Conservation (phyloP, 2,329 filamentous ascomycete genomes). For the Thielaviopsis musarum region DNA sequence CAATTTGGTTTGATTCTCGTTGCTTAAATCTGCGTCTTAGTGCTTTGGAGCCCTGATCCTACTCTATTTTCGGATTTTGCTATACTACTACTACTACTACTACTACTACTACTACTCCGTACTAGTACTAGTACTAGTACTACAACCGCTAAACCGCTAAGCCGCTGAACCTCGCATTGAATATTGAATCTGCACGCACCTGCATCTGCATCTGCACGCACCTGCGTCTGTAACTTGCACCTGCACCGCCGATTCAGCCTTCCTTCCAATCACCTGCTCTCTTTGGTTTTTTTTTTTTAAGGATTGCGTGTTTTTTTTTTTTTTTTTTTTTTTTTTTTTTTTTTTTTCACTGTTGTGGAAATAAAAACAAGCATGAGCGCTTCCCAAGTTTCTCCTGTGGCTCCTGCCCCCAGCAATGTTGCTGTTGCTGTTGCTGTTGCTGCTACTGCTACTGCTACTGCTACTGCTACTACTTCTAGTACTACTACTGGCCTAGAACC, state of each 20-base stretch:
- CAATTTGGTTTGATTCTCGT: background rate
- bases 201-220: background rate
- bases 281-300: background rate
- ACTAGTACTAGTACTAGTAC: background rate
- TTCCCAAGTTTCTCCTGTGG: background rate
- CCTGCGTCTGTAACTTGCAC: background rate
- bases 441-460: background rate
- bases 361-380: background rate
- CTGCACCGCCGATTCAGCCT: background rate
- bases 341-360: background rate
- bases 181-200: too few relatives aligned
- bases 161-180: too few relatives aligned
- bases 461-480: background rate
- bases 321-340: background rate
- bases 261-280: background rate
- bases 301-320: background rate
- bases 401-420: background rate
- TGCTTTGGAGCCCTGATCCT: background rate
- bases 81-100: background rate
- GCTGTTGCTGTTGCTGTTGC: background rate
- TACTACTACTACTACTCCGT: background rate
- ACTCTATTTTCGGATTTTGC: too few relatives aligned
- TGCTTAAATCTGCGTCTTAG: background rate
- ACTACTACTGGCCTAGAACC: background rate
- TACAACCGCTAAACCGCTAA: background rate